Base-by-base conservation (phyloP, 257 asterid species). In the Plantago elongata region DNA sequence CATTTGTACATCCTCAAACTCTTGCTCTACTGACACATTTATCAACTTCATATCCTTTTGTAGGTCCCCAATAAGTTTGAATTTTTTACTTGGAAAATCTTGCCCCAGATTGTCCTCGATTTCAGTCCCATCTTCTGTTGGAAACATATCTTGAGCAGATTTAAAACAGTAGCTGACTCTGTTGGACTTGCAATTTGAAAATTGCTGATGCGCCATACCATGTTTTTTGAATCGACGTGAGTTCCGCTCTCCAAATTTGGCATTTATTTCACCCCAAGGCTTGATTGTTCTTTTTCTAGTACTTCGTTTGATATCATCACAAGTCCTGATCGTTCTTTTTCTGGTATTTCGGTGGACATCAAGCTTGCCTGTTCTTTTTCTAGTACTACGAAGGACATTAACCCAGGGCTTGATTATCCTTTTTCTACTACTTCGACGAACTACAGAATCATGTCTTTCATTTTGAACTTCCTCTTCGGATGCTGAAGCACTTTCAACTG, bases 351-450 rank as follows among this genome's bases (percentile, higher is more conserved):
- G 40, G 40, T 34, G 40, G 40, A 68, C 70, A 67, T 72, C 82
- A 13, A 72, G 68, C 67, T 81, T 83, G 66, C 69, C 69, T 38
- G 78, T 84, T 61, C 95, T 84, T 74, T 84, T 84, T 54, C 96
- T 76, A 49, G 50, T 14, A 62, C 7, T 34, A 1, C 40, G 40
- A 34, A 34, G 40, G 40, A 34, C 40, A 34, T 34, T 3, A 7
- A 5, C 40, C 40, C 5, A 34, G 40, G 40, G 40, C 40, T 5
- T 34, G 8, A 34, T 4, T 4, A 6, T 34, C 4, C 40, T 34
- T 34, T 34, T 34, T 34, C 40, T 34, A 34, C 40, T 34, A 34
- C 95, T 86, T 78, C 94, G 71, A 62, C 91, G 82, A 54, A 75
- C 69, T 69, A 67, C 71, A 71, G 82, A 72, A 74, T 57, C 78